Conservation (phyloP, 2,329 filamentous ascomycete genomes). For the Colletotrichum tanaceti region DNA sequence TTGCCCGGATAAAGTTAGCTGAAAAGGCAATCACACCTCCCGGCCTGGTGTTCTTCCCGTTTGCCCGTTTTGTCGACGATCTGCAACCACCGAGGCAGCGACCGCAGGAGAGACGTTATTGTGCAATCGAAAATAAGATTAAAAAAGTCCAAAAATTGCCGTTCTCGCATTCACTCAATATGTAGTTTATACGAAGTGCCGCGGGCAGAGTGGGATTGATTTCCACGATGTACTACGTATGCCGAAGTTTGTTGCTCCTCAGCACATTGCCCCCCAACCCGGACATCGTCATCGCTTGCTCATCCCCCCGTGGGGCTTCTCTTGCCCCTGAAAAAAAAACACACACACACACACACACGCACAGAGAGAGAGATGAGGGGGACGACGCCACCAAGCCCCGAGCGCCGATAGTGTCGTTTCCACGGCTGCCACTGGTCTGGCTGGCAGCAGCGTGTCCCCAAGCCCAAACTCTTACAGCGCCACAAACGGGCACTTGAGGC, state of each 20-base stretch:
- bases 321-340: constrained; percentile 29
- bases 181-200: too few relatives aligned
- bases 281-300: constrained; percentile 13
- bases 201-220: too few relatives aligned
- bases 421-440: constrained; percentile 12
- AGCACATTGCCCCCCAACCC: background rate
- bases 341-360: too few relatives aligned
- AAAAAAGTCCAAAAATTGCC: too few relatives aligned
- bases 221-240: too few relatives aligned
- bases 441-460: constrained; percentile 6
- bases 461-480: constrained; percentile 20
- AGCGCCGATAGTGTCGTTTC: constrained; percentile 19
- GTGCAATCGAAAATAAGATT: background rate
- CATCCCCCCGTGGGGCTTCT: background rate
- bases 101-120: background rate
- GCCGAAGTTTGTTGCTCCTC: too few relatives aligned
- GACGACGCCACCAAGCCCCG: constrained; percentile 13
- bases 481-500: constrained; percentile 32
- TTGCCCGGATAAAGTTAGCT: constrained; percentile 36
- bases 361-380: too few relatives aligned
- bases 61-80: constrained; percentile 4
- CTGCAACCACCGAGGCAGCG: constrained; percentile 7
- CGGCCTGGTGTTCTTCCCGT: constrained; percentile 18
- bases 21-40: background rate
- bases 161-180: too few relatives aligned